Percentiles rank a stretch among this genome's conserved stretches.
Conservation (phyloP, 257 asterid species). For the Penstemon davidsonii region DNA sequence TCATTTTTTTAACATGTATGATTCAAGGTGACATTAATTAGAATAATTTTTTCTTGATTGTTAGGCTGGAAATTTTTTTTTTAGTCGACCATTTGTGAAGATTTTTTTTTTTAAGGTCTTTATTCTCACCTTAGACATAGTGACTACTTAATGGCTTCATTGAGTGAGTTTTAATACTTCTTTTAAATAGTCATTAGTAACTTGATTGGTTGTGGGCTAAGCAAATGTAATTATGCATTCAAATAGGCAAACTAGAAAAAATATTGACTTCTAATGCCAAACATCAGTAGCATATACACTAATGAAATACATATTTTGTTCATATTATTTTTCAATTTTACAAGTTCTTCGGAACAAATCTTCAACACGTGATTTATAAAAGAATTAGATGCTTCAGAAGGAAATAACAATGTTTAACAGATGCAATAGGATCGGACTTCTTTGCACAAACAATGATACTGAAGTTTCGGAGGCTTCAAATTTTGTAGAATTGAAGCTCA, state of each 20-base stretch:
- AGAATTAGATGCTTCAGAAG: conserved; percentile 23
- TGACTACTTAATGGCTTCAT: background rate
- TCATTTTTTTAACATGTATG: background rate
- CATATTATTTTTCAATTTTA: conserved; percentile 30
- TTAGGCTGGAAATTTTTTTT: background rate
- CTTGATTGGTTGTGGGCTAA: background rate
- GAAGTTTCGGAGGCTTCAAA: conserved; percentile 29
- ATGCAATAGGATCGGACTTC: conserved; percentile 17
- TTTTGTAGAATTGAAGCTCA: conserved; percentile 55
- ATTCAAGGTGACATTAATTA: background rate
- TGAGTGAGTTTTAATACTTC: background rate
- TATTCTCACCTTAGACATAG: background rate
- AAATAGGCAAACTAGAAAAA: background rate
- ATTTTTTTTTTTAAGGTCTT: background rate
- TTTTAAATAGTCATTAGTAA: background rate
- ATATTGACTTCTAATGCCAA: background rate
- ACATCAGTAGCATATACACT: background rate
- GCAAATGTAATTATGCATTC: too few relatives aligned
- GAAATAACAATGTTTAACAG: conserved; percentile 15
- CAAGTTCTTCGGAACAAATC: conserved; percentile 3
- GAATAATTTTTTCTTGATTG: background rate
- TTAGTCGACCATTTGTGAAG: background rate
- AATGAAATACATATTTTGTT: conserved; percentile 8
- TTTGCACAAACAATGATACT: conserved; percentile 19
- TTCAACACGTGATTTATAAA: conserved; percentile 28